A percentile compares a stretch with the other conserved stretches of the same genome.
Conservation (phyloP, 441 rosid genomes). For the Pelargonium cotyledonis region DNA sequence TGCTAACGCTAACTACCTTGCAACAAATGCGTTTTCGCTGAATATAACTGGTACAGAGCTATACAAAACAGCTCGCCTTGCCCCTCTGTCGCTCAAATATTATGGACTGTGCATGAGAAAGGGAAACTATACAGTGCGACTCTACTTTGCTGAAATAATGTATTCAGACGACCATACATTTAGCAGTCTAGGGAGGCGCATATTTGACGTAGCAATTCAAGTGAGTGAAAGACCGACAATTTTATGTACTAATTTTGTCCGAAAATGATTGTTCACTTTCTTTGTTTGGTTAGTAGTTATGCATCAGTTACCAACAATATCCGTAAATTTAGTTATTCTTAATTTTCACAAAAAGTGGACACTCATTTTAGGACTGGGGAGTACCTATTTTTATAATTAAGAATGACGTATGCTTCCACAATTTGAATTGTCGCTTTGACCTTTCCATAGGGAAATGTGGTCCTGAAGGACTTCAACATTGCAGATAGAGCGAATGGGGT, state of each 20-base stretch:
- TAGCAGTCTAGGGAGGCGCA: constrained; percentile 57
- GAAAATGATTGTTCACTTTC: not conserved
- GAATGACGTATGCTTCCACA: not conserved
- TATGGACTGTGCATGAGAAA: constrained; percentile 57
- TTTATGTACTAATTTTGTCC: not conserved
- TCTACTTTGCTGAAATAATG: constrained; percentile 88
- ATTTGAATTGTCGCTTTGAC: not conserved
- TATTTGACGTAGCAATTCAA: constrained; percentile 72
- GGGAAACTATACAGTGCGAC: constrained; percentile 59
- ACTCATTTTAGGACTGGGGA: too few relatives aligned
- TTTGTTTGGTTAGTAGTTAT: too few relatives aligned
- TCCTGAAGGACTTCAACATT: constrained; percentile 52
- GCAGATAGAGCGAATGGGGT: constrained; percentile 54
- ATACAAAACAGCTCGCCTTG: constrained; percentile 58
- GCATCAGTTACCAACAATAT: too few relatives aligned
- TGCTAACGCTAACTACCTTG: not conserved
- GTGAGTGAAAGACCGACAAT: constrained; percentile 28
- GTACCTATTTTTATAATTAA: too few relatives aligned
- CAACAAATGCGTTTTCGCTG: constrained; percentile 24
- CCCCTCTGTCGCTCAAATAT: constrained; percentile 70
- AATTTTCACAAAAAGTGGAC: too few relatives aligned
- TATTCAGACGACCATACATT: constrained; percentile 36
- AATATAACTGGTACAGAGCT: constrained; percentile 27
- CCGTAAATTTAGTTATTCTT: too few relatives aligned
- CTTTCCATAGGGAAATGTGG: constrained; percentile 43